Conservation (phyloP, 2,329 filamentous ascomycete genomes). For the Neurospora sp. region DNA sequence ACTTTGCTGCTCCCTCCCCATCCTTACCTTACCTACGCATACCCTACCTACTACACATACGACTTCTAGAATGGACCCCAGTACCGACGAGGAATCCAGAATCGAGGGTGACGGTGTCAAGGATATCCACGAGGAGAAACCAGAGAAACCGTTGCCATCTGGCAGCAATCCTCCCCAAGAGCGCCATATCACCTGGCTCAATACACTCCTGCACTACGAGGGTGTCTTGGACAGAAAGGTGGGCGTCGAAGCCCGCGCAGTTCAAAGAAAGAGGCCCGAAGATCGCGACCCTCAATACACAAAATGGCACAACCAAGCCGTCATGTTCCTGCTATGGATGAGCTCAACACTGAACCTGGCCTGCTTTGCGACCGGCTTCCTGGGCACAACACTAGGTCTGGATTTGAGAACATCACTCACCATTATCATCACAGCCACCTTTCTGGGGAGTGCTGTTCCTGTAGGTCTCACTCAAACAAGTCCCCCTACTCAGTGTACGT, state of each 20-base stretch:
- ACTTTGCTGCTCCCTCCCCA: neutral
- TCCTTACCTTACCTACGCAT: neutral
- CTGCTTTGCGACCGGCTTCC: constrained; percentile 41
- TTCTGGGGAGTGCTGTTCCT: constrained; percentile 33
- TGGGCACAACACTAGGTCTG: constrained; percentile 39
- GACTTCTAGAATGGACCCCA: neutral
- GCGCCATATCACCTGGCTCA: constrained; percentile 22
- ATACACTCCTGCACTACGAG: constrained; percentile 31
- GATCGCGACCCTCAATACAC: constrained; percentile 27
- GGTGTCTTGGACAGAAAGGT: constrained; percentile 33
- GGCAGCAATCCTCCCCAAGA: neutral
- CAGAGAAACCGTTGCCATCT: neutral
- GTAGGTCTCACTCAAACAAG: constrained; percentile 9
- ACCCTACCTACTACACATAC: neutral
- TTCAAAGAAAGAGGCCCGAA: constrained; percentile 35
- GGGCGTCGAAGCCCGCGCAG: constrained; percentile 38
- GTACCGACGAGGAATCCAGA: neutral
- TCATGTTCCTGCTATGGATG: constrained; percentile 44
- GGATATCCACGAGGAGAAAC: neutral
- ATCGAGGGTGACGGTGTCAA: neutral
- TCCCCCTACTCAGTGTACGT: neutral
- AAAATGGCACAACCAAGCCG: constrained; percentile 30
- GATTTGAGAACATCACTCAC: constrained; percentile 33
- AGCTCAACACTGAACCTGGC: constrained; percentile 40
- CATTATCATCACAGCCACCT: constrained; percentile 35